Evolutionary conservation across 2,329 filamentous ascomycete species (phyloP).

Genomic region (Sclerotiophoma versabilis): DNA sequence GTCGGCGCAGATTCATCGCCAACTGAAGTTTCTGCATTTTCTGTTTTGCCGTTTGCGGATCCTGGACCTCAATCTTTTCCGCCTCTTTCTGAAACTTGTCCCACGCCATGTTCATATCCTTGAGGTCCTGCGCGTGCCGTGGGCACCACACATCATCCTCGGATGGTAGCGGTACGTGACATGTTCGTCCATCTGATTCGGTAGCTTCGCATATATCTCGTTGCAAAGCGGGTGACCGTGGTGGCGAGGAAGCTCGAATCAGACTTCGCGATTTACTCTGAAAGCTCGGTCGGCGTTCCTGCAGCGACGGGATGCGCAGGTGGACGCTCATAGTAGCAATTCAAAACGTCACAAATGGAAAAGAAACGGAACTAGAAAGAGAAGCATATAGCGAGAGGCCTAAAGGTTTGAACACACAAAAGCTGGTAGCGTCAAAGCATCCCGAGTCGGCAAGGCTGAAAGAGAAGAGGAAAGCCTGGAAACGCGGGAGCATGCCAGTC

Average conservation of each 20-base stretch:
- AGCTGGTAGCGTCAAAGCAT: conserved; percentile 1
- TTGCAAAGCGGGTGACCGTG: conserved; percentile 22
- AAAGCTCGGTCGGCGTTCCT: conserved; percentile 15
- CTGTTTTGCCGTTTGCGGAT: conserved; percentile 25
- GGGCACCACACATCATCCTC: conserved; percentile 24
- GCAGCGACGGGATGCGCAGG: conserved; percentile 9
- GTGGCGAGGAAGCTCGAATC: conserved; percentile 20
- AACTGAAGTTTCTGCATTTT: conserved; percentile 35
- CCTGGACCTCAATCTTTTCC: conserved; percentile 23
- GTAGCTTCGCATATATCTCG: conserved; percentile 30
- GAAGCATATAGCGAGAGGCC: not conserved
- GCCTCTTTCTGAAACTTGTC: conserved; percentile 24
- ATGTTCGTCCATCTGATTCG: conserved; percentile 31
- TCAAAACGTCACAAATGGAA: not conserved
- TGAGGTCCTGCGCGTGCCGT: conserved; percentile 27
- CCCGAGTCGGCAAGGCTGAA: not conserved
- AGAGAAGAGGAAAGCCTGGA: not conserved
- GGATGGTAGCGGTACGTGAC: conserved; percentile 16
- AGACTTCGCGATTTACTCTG: conserved; percentile 19
- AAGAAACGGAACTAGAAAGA: not conserved
- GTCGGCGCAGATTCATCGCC: conserved; percentile 31
- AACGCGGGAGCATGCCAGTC: not conserved
- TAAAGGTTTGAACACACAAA: not conserved
- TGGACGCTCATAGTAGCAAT: conserved; percentile 15
- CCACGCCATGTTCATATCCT: conserved; percentile 27